Evolutionary conservation across 2,329 filamentous ascomycete species (phyloP).

Genomic region (Nothophoma quercina): DNA sequence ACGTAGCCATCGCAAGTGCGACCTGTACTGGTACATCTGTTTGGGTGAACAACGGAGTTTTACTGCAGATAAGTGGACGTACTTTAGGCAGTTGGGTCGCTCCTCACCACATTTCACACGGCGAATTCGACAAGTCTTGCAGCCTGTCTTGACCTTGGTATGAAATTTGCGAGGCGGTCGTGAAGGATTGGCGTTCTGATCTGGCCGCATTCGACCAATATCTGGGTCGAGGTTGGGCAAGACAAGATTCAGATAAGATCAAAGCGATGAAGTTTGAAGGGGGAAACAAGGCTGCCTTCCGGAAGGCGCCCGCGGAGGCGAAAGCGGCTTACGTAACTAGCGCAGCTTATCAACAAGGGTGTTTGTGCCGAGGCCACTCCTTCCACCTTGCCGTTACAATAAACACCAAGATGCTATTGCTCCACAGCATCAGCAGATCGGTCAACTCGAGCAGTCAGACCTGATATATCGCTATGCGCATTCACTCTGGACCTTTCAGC

Average conservation of each 20-base stretch:
- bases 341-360: too few species aligned
- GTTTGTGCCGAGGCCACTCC: not conserved
- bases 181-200: not conserved
- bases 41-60: not conserved
- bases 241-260: not conserved
- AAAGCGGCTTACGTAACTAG: not conserved
- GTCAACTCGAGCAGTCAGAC: not conserved
- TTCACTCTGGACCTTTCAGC: not conserved
- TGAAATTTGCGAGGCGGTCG: not conserved
- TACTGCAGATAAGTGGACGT: not conserved
- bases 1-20: slow-evolving; percentile 35
- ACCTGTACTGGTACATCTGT: slow-evolving; percentile 33
- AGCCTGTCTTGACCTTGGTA: slow-evolving; percentile 30
- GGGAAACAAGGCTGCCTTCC: too few species aligned
- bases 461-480: not conserved
- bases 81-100: slow-evolving; percentile 31
- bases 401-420: not conserved
- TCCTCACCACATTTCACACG: slow-evolving; percentile 37
- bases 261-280: not conserved
- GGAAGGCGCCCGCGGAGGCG: too few species aligned
- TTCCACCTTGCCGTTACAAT: not conserved
- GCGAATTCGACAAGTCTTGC: slow-evolving; percentile 33
- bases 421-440: not conserved
- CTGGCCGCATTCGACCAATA: not conserved
- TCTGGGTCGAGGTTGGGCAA: not conserved